phyloP scores from a whole-genome alignment of 2,329 filamentous ascomycete species.

The Cadophora luteo-olivacea region DNA sequence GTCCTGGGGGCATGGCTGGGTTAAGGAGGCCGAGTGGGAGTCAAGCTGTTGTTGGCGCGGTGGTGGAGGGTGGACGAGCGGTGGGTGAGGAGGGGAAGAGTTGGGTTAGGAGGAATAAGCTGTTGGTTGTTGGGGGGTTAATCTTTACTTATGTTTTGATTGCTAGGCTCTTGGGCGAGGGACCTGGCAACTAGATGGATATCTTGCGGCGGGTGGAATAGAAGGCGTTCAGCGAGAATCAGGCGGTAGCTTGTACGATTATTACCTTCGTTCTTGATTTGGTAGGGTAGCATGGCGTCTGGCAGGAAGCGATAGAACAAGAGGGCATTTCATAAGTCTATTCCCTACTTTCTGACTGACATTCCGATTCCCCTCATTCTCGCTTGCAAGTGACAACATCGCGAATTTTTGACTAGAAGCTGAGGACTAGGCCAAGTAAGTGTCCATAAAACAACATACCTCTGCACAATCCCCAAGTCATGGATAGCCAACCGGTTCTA shows the following conservation, averaged over 20 bases:
- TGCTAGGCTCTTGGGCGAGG: slow-evolving; percentile 67
- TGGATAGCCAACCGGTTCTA: no score
- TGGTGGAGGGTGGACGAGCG: slow-evolving; percentile 82
- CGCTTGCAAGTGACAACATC: no score
- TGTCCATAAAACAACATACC: no score
- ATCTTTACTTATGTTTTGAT: slow-evolving; percentile 86
- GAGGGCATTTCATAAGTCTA: background rate
- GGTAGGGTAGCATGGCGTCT: slow-evolving; percentile 11
- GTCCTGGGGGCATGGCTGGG: slow-evolving; percentile 65
- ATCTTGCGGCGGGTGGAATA: background rate
- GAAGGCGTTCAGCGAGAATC: background rate
- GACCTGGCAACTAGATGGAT: slow-evolving; percentile 19
- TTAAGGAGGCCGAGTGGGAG: slow-evolving; percentile 67
- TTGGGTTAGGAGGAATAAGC: slow-evolving; percentile 82
- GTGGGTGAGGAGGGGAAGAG: slow-evolving; percentile 79
- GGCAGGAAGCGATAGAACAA: background rate
- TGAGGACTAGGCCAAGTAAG: no score
- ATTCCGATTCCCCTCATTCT: no score
- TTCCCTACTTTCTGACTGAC: no score
- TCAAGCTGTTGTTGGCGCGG: slow-evolving; percentile 59
- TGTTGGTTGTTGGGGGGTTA: slow-evolving; percentile 71
- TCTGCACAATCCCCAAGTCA: no score
- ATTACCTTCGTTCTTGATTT: background rate
- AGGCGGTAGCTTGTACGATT: background rate
- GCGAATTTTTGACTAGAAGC: no score